These are phyloP conservation scores for Xylaria grammica DNA, from an alignment of 495 filamentous ascomycete genomes.

Conservation along the genomic window DNA sequence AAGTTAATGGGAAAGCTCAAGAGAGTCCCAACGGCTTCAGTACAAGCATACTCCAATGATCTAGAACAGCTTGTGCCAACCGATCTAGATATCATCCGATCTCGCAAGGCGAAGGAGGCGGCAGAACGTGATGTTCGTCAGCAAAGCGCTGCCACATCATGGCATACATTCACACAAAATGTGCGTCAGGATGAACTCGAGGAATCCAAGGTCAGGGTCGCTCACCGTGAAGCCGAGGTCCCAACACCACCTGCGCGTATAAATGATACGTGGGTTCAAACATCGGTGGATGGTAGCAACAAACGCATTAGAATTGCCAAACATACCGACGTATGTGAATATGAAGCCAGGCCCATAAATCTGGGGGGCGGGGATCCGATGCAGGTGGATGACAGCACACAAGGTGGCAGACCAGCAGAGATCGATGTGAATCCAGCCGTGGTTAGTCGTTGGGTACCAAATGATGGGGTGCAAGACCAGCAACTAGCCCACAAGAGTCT, in stretches of 20 bases:
- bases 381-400: slow-evolving; percentile 15
- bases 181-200: slow-evolving; percentile 27
- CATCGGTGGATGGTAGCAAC: slow-evolving; percentile 41
- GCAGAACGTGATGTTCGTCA: slow-evolving; percentile 24
- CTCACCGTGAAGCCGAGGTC: slow-evolving; percentile 36
- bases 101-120: slow-evolving; percentile 31
- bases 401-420: slow-evolving; percentile 5
- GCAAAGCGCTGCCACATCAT: slow-evolving; percentile 17
- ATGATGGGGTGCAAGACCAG: background rate
- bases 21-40: slow-evolving; percentile 60
- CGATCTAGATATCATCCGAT: slow-evolving; percentile 65
- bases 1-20: slow-evolving; percentile 77
- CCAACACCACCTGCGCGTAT: slow-evolving; percentile 25
- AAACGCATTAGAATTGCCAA: slow-evolving; percentile 51
- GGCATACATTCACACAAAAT: slow-evolving; percentile 31
- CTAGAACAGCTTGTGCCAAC: slow-evolving; percentile 86
- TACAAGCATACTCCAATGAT: slow-evolving; percentile 70
- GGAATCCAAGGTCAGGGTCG: slow-evolving; percentile 22
- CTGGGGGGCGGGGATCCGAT: slow-evolving; percentile 11
- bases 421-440: slow-evolving; percentile 9
- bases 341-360: background rate
- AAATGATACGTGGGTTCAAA: slow-evolving; percentile 40
- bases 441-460: slow-evolving; percentile 4
- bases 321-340: slow-evolving; percentile 29
- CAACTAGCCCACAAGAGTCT: slow-evolving; percentile 17